Base-by-base conservation (phyloP, 1,284 basidiomycete species). In the Sporisorium graminicola region DNA sequence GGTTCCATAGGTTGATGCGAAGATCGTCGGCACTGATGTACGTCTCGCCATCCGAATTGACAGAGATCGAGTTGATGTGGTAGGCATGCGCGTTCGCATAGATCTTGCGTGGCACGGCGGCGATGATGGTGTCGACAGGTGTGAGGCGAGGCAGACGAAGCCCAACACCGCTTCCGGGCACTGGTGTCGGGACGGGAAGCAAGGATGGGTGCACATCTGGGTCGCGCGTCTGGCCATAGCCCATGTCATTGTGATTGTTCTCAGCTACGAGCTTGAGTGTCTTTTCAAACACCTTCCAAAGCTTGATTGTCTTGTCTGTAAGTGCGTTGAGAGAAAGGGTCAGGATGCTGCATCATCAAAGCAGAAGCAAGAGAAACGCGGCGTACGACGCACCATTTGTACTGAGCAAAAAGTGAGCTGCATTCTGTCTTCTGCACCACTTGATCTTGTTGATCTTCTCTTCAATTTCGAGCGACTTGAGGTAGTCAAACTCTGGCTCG, bases 371-470 rank as follows among this genome's bases (percentile, higher is more conserved):
- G 20, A n/a, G n/a, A n/a, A 10, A 31, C 10, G 29, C 5, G 35
- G 8, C 6, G 9, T 26, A n/a, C 33, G 35, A 81, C 80, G 49
- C 61, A 82, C 80, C 82, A 85, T 99, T 99, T 47, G 97, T 99
- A 65, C 95, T 97, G 67, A 99, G 88, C 65, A 99, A 88, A 87
- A 99, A 98, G 87, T 99, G 97, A 51, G 97, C 95, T 33, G 93
- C 90, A 85, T 99, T 99, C 88, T 98, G 95, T 76, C 97, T 91
- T 88, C 92, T 95, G 90, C 95, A 98, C 97, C 97, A 99, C 87
- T 95, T 94, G 90, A 99, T 99, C 90, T 98, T 94, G 89, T 99
- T 99, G 90, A 99, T 99, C 92, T 99, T 99, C 89, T 99, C 97
- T 88, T 99, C 97, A 86, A 99, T 99, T 89, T 99, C 97, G 79